phyloP scores from a whole-genome alignment of 129 eudicot species.

The Kitagawia praeruptora region DNA sequence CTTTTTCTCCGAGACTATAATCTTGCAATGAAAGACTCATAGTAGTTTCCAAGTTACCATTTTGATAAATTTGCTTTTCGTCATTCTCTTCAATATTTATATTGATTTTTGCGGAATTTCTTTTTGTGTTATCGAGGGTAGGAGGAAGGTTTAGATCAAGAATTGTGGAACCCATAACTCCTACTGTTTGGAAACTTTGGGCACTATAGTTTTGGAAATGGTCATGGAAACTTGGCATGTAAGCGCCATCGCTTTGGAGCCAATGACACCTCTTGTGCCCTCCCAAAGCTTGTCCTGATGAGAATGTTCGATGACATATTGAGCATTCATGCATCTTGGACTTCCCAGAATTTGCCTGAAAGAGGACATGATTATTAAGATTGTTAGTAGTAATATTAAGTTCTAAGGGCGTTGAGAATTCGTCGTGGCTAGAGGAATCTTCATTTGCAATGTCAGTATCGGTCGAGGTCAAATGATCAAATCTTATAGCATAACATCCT shows the following conservation, averaged over 20 bases:
- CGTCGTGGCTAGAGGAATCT: conserved; percentile 4
- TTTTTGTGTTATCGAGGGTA: neutral
- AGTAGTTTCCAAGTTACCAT: neutral
- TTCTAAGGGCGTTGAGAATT: neutral
- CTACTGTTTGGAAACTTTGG: neutral
- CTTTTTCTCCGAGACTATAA: conserved; percentile 3
- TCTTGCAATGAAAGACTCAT: conserved; percentile 5
- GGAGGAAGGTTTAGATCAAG: conserved; percentile 11
- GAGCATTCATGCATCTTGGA: conserved; percentile 5
- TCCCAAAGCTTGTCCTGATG: conserved; percentile 6
- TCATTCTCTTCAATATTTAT: neutral
- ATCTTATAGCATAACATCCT: conserved; percentile 7
- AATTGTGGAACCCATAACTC: neutral
- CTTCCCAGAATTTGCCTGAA: neutral
- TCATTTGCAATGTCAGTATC: neutral
- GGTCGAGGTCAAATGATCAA: neutral
- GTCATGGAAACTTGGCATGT: conserved; percentile 1
- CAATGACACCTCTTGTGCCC: conserved; percentile 10
- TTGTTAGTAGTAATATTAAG: neutral
- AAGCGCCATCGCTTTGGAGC: conserved; percentile 2
- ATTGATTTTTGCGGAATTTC: neutral
- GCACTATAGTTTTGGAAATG: conserved; percentile 7
- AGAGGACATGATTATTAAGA: neutral
- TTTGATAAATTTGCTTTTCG: neutral
- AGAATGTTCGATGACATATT: conserved; percentile 2